Evolutionary conservation across 2,329 filamentous ascomycete genomes (phyloP), one percentile per base, ranked within the genome.

Genomic region (Penicillium concentricum): DNA sequence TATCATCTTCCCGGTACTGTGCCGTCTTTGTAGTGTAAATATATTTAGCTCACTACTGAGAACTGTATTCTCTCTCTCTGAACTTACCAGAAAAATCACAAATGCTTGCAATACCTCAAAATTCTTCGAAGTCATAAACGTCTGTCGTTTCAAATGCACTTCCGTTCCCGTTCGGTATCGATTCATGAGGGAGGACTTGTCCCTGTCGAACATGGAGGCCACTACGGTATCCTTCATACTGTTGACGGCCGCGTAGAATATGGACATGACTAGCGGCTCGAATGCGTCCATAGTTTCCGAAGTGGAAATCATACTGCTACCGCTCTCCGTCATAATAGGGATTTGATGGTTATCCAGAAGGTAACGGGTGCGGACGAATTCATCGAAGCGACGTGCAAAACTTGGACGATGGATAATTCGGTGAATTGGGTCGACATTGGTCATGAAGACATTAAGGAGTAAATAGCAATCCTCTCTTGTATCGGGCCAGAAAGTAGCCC

Each of bases 31-130:
- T 24, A 0, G 5, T 16, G 5, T 15, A 2, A 8, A 30, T 3
- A 28, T 15, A 2, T 1, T 32, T 45, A 45, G 42, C 26, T 20
- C 7, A 10, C 15, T 45, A 30, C 16, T 30, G 0, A 0, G 3
- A 7, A 15, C 0, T 28, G 1, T 20, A 2, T 5, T 2, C 10
- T 20, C 1, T 3, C 6, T 4, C 24, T 1, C 16, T 28, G 5
- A 44, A 45, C 42, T 9, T 45, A 45, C 42, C 12, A 45, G n/a
- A 4, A 45, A 18, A 32, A 45, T 15, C 42, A 45, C 42, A 30
- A 45, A 45, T 30, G 42, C 42, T 9, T 45, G 42, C 12, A 45
- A 20, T 16, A 45, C 26, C 8, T 30, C 42, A 45, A 45, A 45
- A 10, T 0, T 15, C n/a, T n/a, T 45, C 1, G 42, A 45, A 2